Evolutionary conservation across 2,329 filamentous ascomycete genomes (phyloP).

Genomic region (Ascochyta koolunga): DNA sequence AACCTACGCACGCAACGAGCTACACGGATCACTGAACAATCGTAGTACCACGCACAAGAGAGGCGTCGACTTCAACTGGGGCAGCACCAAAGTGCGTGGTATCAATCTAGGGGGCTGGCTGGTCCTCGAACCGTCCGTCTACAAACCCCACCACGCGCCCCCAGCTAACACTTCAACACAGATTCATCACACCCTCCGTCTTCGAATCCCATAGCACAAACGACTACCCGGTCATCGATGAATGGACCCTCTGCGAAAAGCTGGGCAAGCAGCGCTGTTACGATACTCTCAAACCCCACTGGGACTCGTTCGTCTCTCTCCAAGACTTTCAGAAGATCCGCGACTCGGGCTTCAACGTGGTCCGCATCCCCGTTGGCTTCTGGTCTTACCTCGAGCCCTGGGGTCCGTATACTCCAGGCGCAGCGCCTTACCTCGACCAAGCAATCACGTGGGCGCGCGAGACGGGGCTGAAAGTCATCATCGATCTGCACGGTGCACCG

Average conservation of each 20-base stretch:
- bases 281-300: conserved; percentile 56
- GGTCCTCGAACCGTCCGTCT: conserved; percentile 38
- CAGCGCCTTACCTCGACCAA: conserved; percentile 60
- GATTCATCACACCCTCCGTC: conserved; percentile 63
- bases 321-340: conserved; percentile 63
- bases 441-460: conserved; percentile 63
- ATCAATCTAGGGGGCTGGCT: conserved; percentile 47
- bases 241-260: conserved; percentile 57
- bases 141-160: neutral
- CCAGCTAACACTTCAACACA: conserved; percentile 3
- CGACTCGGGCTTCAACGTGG: conserved; percentile 63
- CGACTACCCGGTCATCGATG: conserved; percentile 52
- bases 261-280: conserved; percentile 54
- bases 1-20: neutral
- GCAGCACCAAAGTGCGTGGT: conserved; percentile 49
- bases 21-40: neutral
- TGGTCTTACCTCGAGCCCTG: conserved; percentile 53
- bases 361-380: conserved; percentile 64
- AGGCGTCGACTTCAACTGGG: conserved; percentile 49
- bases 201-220: conserved; percentile 49
- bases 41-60: conserved; percentile 13
- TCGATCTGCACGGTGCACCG: conserved; percentile 61
- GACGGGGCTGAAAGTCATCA: conserved; percentile 60
- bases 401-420: conserved; percentile 58
- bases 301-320: conserved; percentile 57